Base-by-base conservation (phyloP, 306 rosid species). In the Gastrolobium bilobum region DNA sequence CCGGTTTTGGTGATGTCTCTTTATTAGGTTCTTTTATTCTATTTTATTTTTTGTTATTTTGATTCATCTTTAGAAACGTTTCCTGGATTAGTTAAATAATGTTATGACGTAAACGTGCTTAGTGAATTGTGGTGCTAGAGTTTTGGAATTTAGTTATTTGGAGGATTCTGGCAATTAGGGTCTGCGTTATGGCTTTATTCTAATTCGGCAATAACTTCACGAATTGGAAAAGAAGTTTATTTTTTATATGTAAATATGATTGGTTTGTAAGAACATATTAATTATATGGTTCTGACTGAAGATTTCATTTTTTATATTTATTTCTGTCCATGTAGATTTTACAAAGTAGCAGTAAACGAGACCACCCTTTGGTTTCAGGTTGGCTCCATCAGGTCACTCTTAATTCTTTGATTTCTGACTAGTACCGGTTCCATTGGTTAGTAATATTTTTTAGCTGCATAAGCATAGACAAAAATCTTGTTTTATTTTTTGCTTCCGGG, bases 291-390 rank as follows among this genome's bases (percentile, higher is more conserved):
- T 68, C 54, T 73, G 40, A 44, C 59, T 4, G 54, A 37, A 30
- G 40, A 4, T 57, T 67, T 56, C 10, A 4, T 29, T 73, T 79
- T 52, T 37, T 42, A 4, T 10, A 4, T 33, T 63, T 75, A n/a
- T 68, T 46, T 70, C 7, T 63, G 44, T 76, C 65, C 50, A 30
- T 82, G 66, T 88, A 95, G 99, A 79, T 91, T 90, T 88, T 95
- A 95, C 89, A 91, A 86, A 86, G 96, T 88, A 58, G 87, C 89
- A 31, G 91, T 26, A 65, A 95, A 95, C 64, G 89, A 81, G 81
- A 89, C 94, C 30, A 80, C 90, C 68, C 80, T 91, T 77, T 95
- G 99, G 99, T 93, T 95, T 95, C 99, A 95, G 99, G 99, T 95
- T 93, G 86, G 99, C 96, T 88, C 83, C 87, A 88, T 87, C 96